phyloP scores from a whole-genome alignment of 345 rosid genomes.

The Anacardium occidentale region DNA sequence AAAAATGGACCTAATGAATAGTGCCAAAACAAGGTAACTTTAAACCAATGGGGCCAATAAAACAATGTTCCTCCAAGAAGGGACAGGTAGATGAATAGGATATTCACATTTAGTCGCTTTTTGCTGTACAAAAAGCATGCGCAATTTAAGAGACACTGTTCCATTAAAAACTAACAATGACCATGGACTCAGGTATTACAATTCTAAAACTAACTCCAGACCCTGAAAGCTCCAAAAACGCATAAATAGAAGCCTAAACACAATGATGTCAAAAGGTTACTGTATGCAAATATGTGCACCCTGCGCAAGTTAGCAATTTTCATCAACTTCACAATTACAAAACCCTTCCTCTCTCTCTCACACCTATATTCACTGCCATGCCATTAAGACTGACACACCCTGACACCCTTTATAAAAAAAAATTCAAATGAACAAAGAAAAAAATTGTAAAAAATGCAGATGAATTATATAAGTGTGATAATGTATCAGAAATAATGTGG shows the following conservation, averaged over 20 bases:
- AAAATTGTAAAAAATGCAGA: constrained; percentile 8
- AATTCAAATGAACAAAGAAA: constrained; percentile 9
- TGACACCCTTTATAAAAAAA: constrained; percentile 24
- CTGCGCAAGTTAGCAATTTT: constrained; percentile 14
- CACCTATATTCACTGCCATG: constrained; percentile 19
- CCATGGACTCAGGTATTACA: background rate
- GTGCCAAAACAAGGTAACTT: constrained; percentile 20
- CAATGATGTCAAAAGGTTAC: constrained; percentile 7
- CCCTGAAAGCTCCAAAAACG: background rate
- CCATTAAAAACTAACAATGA: constrained; percentile 7
- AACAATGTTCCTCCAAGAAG: constrained; percentile 3
- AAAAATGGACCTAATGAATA: constrained; percentile 17
- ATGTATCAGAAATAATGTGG: constrained; percentile 25
- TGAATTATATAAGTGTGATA: background rate
- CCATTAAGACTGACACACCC: constrained; percentile 24
- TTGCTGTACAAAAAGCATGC: constrained; percentile 21
- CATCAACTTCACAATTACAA: constrained; percentile 12
- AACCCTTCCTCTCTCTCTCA: background rate
- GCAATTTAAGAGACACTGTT: constrained; percentile 15
- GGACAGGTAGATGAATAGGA: constrained; percentile 14
- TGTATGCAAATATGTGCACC: constrained; percentile 2
- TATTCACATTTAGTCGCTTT: constrained; percentile 7
- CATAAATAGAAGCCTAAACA: constrained; percentile 6
- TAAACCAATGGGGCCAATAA: constrained; percentile 7
- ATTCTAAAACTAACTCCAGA: constrained; percentile 18